These are phyloP conservation scores for Durotheca rogersii DNA, from an alignment of 495 filamentous ascomycete species.

Conservation along the genomic window DNA sequence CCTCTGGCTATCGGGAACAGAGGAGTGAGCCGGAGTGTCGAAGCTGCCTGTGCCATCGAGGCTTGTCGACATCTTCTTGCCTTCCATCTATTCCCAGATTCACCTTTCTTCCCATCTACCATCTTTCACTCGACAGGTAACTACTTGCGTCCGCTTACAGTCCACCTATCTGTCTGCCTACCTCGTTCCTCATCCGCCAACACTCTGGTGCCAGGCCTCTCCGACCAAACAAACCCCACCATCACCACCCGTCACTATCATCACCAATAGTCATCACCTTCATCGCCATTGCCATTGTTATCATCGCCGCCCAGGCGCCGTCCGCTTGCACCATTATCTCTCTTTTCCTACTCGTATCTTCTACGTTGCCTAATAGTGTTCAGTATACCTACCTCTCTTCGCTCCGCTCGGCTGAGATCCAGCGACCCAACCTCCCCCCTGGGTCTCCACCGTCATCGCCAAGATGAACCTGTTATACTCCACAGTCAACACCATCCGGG, in stretches of 20 bases:
- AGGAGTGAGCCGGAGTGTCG: no score
- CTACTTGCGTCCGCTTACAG: no score
- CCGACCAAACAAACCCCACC: not conserved
- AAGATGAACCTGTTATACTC: constrained; percentile 68
- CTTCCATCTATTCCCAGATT: not conserved
- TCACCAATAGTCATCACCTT: no score
- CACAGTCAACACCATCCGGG: constrained; percentile 79
- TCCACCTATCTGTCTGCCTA: not conserved
- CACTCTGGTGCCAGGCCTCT: no score
- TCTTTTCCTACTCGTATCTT: not conserved
- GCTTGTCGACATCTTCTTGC: not conserved
- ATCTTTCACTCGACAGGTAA: no score
- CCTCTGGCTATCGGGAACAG: constrained; percentile 8
- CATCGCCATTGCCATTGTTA: no score
- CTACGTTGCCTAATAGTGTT: not conserved
- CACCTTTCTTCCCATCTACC: not conserved
- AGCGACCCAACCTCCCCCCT: not conserved
- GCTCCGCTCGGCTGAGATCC: not conserved
- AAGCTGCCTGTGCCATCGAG: no score
- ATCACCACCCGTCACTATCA: no score
- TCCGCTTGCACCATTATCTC: not conserved
- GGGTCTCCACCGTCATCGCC: constrained; percentile 1
- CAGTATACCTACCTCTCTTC: no score
- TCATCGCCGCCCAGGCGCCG: no score
- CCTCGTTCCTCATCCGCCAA: no score